Evolutionary conservation across 768 basidiomycete genomes (phyloP).

Genomic region (Collybia sordida): DNA sequence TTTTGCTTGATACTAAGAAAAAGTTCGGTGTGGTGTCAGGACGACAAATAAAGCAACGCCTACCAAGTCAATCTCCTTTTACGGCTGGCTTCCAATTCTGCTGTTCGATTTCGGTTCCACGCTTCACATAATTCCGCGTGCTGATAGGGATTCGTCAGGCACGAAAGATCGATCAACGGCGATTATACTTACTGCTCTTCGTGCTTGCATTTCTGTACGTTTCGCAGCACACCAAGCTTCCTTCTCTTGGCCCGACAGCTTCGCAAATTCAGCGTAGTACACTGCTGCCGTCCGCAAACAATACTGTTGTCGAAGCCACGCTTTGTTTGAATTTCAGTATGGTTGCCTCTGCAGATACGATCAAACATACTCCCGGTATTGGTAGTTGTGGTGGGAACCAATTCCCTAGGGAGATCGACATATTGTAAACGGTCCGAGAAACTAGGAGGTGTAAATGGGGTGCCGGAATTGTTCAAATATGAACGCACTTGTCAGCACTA

Average conservation of each 20-base stretch:
- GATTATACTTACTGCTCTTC: constrained; percentile 8
- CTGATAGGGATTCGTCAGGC: constrained; percentile 3
- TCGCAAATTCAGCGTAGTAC: neutral
- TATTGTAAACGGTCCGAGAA: neutral
- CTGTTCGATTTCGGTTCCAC: constrained; percentile 9
- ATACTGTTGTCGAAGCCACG: neutral
- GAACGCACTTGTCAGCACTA: constrained; percentile 11
- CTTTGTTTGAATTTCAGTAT: neutral
- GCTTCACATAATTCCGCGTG: constrained; percentile 13
- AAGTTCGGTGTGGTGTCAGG: too few relatives aligned
- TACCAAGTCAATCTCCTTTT: constrained; percentile 13
- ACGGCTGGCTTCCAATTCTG: constrained; percentile 11
- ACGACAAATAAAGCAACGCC: neutral
- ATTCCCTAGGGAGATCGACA: neutral
- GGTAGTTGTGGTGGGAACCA: neutral
- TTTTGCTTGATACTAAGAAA: constrained; percentile 9
- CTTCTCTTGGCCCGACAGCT: neutral
- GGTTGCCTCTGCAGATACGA: neutral
- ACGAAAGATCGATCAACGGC: neutral
- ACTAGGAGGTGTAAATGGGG: neutral
- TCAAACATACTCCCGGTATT: neutral
- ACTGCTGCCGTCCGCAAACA: constrained; percentile 4
- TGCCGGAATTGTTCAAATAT: neutral
- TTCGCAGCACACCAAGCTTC: constrained; percentile 8
- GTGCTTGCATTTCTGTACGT: neutral